A percentile compares a stretch with the other conserved stretches of the same genome.
Conservation (phyloP, 495 filamentous ascomycete genomes). For the Penicillium arizonense region DNA sequence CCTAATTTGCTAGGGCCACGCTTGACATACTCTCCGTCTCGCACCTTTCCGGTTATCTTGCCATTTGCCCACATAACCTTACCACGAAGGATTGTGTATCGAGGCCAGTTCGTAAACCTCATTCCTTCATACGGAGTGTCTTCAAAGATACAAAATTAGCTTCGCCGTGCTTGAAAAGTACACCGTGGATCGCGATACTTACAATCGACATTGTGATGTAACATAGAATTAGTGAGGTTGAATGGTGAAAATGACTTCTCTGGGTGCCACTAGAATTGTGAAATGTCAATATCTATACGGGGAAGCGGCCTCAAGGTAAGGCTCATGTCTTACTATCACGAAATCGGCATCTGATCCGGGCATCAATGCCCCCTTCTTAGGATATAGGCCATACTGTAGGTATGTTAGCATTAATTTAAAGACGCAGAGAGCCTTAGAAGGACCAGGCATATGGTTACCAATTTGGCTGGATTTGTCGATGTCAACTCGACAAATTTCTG, state of each 20-base stretch:
- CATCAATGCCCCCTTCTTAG: constrained; percentile 51
- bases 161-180: background rate
- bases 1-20: constrained; percentile 27
- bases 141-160: background rate
- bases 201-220: constrained; percentile 60
- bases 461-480: constrained; percentile 56
- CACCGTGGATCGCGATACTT: background rate
- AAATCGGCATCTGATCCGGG: constrained; percentile 53
- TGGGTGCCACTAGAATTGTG: constrained; percentile 12
- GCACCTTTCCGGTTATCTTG: constrained; percentile 45
- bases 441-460: constrained; percentile 12
- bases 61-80: constrained; percentile 56
- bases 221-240: constrained; percentile 45
- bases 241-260: constrained; percentile 14
- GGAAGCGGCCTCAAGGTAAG: background rate
- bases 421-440: no score
- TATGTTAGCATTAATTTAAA: background rate
- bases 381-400: constrained; percentile 50
- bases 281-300: background rate
- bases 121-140: constrained; percentile 61
- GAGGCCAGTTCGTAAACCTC: constrained; percentile 55
- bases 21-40: constrained; percentile 54
- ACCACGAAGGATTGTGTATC: constrained; percentile 58
- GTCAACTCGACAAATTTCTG: constrained; percentile 56
- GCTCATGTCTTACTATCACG: constrained; percentile 22